Percentiles rank a stretch among this genome's conserved stretches.
These are phyloP conservation scores for Phytophthora citricola DNA, from an alignment of 352 stramenopile genomes.

Conservation along the genomic window DNA sequence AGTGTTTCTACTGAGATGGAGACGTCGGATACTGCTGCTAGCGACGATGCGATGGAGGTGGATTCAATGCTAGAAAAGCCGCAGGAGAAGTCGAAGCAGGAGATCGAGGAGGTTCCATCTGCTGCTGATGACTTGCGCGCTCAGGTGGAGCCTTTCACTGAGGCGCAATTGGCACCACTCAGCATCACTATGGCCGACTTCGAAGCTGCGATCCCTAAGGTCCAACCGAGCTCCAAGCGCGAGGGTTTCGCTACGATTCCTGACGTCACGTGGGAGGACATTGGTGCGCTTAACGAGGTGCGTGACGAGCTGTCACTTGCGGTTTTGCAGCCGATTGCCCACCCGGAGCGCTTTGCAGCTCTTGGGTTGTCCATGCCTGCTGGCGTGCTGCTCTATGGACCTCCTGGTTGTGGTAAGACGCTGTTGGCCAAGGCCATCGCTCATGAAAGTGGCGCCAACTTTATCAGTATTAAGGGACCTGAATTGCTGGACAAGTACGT, in stretches of 20 bases:
- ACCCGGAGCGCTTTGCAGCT: conserved; percentile 94
- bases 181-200: conserved; percentile 98
- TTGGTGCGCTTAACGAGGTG: conserved; percentile 94
- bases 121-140: conserved; percentile 72
- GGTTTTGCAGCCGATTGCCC: conserved; percentile 97
- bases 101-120: conserved; percentile 27
- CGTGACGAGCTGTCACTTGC: conserved; percentile 96
- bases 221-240: conserved; percentile 98
- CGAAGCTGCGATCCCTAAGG: conserved; percentile 94
- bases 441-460: conserved; percentile 98
- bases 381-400: conserved; percentile 98
- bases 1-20: conserved; percentile 14
- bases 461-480: conserved; percentile 98
- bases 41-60: conserved; percentile 33
- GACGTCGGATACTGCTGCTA: conserved; percentile 18
- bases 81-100: conserved; percentile 16
- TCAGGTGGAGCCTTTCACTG: conserved; percentile 84
- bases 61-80: background rate
- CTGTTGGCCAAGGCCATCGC: conserved; percentile 98
- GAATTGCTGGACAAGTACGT: conserved; percentile 99
- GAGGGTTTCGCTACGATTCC: conserved; percentile 99
- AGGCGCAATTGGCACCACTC: conserved; percentile 90
- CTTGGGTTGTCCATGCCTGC: conserved; percentile 97
- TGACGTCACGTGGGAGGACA: conserved; percentile 98
- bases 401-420: conserved; percentile 99